Percentiles rank a stretch among this genome's conserved stretches.
These are phyloP conservation scores for Leucogyrophana mollusca DNA, from an alignment of 768 basidiomycete species.

Conservation along the genomic window DNA sequence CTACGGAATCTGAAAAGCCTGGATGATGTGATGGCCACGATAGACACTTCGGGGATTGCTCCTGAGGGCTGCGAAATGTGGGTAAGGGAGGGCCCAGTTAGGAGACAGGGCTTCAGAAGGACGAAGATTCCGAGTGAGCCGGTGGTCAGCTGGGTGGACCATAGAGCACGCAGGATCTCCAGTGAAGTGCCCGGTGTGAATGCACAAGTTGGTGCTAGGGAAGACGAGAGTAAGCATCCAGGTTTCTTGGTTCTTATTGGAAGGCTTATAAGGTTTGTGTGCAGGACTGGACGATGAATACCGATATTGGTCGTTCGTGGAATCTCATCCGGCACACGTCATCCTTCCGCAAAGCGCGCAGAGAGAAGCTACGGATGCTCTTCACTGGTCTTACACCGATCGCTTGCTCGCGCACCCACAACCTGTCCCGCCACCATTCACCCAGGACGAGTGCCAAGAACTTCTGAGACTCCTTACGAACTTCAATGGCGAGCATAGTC, in stretches of 20 bases:
- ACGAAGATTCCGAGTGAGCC: slow-evolving; percentile 32
- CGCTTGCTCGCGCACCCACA: slow-evolving; percentile 63
- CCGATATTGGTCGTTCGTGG: slow-evolving; percentile 80
- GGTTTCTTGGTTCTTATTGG: neutral
- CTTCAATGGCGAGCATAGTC: neutral
- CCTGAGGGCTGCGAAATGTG: slow-evolving; percentile 59
- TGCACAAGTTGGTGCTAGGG: slow-evolving; percentile 20
- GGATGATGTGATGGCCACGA: slow-evolving; percentile 35
- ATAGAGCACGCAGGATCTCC: slow-evolving; percentile 52
- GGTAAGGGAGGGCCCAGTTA: slow-evolving; percentile 45
- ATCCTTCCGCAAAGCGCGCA: slow-evolving; percentile 54
- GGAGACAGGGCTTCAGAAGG: slow-evolving; percentile 27
- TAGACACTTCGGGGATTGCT: slow-evolving; percentile 27
- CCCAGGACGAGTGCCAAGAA: slow-evolving; percentile 75
- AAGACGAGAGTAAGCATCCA: slow-evolving; percentile 41
- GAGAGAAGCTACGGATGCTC: slow-evolving; percentile 68
- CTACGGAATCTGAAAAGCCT: slow-evolving; percentile 53
- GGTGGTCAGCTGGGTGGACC: slow-evolving; percentile 63
- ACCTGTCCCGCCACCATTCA: slow-evolving; percentile 63
- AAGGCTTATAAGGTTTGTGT: neutral
- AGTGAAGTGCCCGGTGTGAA: slow-evolving; percentile 39
- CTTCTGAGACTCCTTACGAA: slow-evolving; percentile 54
- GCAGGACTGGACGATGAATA: slow-evolving; percentile 74
- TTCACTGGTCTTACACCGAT: slow-evolving; percentile 84
- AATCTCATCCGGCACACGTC: slow-evolving; percentile 74